A percentile compares a stretch with the other conserved stretches of the same genome.
Conservation (phyloP, 2,329 filamentous ascomycete species). For the Torrubiellomyces zombiae region DNA sequence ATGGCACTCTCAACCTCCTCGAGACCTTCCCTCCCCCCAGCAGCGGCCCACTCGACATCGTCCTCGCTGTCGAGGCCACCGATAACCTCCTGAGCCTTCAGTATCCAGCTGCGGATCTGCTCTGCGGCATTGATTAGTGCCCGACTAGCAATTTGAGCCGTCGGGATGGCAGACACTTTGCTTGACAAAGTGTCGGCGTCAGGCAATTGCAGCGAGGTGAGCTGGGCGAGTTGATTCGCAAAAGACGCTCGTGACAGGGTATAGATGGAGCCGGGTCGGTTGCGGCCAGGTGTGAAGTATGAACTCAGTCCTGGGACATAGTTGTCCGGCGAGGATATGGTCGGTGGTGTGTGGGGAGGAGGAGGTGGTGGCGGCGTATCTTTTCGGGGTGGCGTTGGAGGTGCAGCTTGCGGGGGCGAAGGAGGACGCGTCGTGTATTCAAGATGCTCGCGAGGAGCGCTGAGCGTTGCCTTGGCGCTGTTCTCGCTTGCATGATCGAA, state of each 20-base stretch:
- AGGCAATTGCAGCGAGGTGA: conserved; percentile 79
- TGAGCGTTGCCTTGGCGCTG: conserved; percentile 44
- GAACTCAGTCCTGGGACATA: conserved; percentile 34
- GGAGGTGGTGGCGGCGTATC: conserved; percentile 21
- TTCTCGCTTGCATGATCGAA: conserved; percentile 54
- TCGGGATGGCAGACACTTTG: conserved; percentile 71
- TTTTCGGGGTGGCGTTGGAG: conserved; percentile 22
- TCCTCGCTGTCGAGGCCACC: conserved; percentile 83
- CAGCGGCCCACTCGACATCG: conserved; percentile 93
- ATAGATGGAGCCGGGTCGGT: conserved; percentile 74
- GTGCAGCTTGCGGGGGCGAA: conserved; percentile 16
- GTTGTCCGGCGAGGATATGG: conserved; percentile 18
- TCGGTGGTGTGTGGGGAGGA: conserved; percentile 8
- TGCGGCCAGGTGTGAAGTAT: conserved; percentile 52
- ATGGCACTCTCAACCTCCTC: conserved; percentile 62
- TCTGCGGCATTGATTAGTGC: conserved; percentile 76
- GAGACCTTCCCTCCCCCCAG: conserved; percentile 66
- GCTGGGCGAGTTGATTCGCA: conserved; percentile 77
- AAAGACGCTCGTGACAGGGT: conserved; percentile 86
- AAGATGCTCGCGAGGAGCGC: conserved; percentile 40
- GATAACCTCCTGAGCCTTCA: conserved; percentile 79
- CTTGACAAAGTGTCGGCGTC: conserved; percentile 70
- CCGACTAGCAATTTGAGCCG: conserved; percentile 65
- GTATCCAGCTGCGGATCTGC: conserved; percentile 88
- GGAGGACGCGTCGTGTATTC: conserved; percentile 28